These are phyloP conservation scores for Lipomyces spencermartinsiae DNA, from an alignment of 805 yeast species.

Conservation along the genomic window DNA sequence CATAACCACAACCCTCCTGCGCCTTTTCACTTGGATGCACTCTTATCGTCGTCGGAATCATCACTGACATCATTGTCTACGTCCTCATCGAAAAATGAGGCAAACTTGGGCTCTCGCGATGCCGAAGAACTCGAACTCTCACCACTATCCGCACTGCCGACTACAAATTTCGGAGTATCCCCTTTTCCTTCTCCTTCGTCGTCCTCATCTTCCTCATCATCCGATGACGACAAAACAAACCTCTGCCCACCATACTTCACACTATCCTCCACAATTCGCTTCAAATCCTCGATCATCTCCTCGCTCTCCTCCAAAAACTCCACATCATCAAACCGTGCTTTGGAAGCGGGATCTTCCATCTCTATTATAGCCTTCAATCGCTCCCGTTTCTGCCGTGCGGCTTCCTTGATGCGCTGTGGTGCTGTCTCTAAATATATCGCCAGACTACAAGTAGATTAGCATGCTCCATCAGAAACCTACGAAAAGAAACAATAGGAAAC, in stretches of 20 bases:
- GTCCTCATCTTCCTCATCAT: conserved; percentile 11
- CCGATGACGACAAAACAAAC: conserved; percentile 1
- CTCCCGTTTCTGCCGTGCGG: conserved; percentile 48
- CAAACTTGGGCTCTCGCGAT: conserved; percentile 23
- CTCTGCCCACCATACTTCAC: not conserved
- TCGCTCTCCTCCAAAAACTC: conserved; percentile 52
- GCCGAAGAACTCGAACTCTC: conserved; percentile 8
- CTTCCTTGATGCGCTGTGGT: conserved; percentile 35
- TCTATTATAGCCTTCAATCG: conserved; percentile 48
- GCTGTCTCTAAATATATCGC: conserved; percentile 34
- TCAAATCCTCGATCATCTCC: conserved; percentile 47
- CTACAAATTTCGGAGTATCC: conserved; percentile 7
- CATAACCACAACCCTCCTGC: not conserved
- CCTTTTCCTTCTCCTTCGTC: conserved; percentile 17
- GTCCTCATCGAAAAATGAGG: conserved; percentile 33
- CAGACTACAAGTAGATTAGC: conserved; percentile 14
- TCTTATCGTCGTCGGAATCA: conserved; percentile 10
- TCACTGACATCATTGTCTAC: conserved; percentile 11
- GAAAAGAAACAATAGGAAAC: not conserved
- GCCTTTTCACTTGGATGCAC: not conserved
- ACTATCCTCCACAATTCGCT: conserved; percentile 41
- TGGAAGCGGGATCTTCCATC: conserved; percentile 42
- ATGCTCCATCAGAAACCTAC: not conserved
- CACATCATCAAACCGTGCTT: conserved; percentile 49
- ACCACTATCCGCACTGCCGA: conserved; percentile 7